Base-by-base conservation (phyloP, 192 early-diverging fungal genomes). In the Entomortierella chlamydospora region DNA sequence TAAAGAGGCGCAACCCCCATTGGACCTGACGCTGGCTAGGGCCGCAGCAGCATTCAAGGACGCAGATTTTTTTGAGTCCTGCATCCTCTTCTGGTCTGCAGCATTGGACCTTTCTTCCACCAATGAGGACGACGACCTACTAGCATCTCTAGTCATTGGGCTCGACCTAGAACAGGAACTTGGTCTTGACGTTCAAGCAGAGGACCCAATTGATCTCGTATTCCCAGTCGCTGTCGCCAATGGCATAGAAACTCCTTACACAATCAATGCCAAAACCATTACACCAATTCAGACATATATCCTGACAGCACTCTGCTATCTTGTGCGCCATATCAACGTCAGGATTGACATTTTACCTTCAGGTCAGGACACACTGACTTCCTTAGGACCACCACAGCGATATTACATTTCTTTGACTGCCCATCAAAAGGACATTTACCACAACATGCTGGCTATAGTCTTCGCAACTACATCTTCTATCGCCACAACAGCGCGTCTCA, bases 1-100 rank as follows among this genome's bases (percentile, higher is more conserved):
- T 54, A 17, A 43, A 9, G 18, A 49, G 26, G 6, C 15, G 6
- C 43, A 50, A 17, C 31, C 41, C 9, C 56, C 70, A 13, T 8
- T 78, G 54, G 73, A 78, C 43, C 31, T 79, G 56, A 79, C 39
- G 0, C 51, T 79, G 6, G 62, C 67, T 25, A 64, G 68, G 28
- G 76, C 68, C 62, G 68, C 76, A 66, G 76, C 76, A 54, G 67
- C 76, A 30, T 79, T 79, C 63, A 70, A 51, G 55, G 76, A 79
- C 43, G 76, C 76, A 1, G 76, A 79, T 61, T 79, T 79, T 58
- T 79, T 79, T 31, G 76, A 79, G 25, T 59, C 76, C 20, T 37
- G 50, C 22, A 37, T 66, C 54, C 68, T 79, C 41, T 79, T 79
- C 34, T 79, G 76, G 76, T 60, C 76, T 28, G 63, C 76, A 26